phyloP scores from a whole-genome alignment of 2,329 filamentous ascomycete species.

The Neurospora sp. region DNA sequence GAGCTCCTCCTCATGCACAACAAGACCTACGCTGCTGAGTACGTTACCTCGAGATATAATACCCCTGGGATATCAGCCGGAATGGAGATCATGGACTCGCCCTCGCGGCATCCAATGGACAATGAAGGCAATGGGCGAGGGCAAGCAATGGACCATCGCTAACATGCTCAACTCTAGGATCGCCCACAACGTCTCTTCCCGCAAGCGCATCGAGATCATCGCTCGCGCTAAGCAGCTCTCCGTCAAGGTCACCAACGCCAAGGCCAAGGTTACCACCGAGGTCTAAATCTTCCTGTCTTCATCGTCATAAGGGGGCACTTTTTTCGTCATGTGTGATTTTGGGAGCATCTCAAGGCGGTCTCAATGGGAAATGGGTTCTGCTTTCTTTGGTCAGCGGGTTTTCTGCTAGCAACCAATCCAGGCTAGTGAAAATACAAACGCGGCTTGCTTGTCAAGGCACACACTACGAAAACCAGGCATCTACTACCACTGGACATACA shows the following conservation, averaged over 20 bases:
- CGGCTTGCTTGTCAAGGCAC: slow-evolving; percentile 18
- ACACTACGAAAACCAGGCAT: background rate
- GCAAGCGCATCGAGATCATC: slow-evolving; percentile 98
- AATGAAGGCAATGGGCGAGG: background rate
- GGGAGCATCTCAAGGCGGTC: slow-evolving; percentile 20
- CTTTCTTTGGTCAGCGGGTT: slow-evolving; percentile 16
- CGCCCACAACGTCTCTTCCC: slow-evolving; percentile 92
- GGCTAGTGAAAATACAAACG: slow-evolving; percentile 19
- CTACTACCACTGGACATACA: background rate
- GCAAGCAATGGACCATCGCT: slow-evolving; percentile 1
- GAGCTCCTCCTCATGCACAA: slow-evolving; percentile 99
- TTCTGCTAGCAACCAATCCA: slow-evolving; percentile 17
- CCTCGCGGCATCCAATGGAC: background rate
- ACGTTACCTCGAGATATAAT: slow-evolving; percentile 34
- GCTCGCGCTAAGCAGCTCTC: slow-evolving; percentile 94
- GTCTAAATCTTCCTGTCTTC: slow-evolving; percentile 39
- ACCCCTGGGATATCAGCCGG: background rate
- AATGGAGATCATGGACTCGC: background rate
- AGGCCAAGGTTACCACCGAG: slow-evolving; percentile 98
- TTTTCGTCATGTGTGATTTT: slow-evolving; percentile 17
- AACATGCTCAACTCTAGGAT: slow-evolving; percentile 53
- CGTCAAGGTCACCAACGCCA: slow-evolving; percentile 99
- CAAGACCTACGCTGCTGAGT: slow-evolving; percentile 98
- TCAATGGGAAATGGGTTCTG: slow-evolving; percentile 13
- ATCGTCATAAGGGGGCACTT: slow-evolving; percentile 13